Percentiles rank a stretch among this genome's conserved stretches.
These are phyloP conservation scores for Sporothrix brunneoviolacea DNA, from an alignment of 2,329 filamentous ascomycete genomes.

Conservation along the genomic window DNA sequence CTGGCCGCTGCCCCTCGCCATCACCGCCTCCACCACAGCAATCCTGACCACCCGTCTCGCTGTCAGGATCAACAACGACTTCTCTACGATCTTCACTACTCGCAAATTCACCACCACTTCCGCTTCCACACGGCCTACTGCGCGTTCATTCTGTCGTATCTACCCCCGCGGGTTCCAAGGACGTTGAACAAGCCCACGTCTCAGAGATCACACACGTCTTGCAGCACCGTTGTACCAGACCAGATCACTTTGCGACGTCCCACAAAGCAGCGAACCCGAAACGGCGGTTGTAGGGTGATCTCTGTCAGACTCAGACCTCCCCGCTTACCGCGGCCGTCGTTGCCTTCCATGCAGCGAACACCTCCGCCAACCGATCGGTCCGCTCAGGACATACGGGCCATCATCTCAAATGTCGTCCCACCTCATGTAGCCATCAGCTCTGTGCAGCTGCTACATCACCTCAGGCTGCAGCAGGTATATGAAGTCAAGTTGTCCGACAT, in stretches of 20 bases:
- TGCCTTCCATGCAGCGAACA: conserved; percentile 30
- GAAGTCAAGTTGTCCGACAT: conserved; percentile 36
- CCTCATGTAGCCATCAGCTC: conserved; percentile 28
- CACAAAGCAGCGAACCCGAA: conserved; percentile 13
- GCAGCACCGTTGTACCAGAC: conserved; percentile 6
- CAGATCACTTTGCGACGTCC: conserved; percentile 14
- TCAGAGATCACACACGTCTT: background rate
- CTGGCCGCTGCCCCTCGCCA: background rate
- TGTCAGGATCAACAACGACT: background rate
- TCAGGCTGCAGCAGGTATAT: conserved; percentile 36
- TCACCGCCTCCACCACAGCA: background rate
- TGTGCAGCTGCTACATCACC: conserved; percentile 26
- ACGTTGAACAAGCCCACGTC: background rate
- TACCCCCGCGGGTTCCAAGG: background rate
- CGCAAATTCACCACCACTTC: background rate
- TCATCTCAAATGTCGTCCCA: conserved; percentile 27
- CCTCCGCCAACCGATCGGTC: conserved; percentile 19
- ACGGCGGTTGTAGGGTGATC: conserved; percentile 10
- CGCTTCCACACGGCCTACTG: background rate
- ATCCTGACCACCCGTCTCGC: background rate
- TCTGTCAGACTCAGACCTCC: conserved; percentile 13
- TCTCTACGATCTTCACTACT: background rate
- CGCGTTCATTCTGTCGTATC: background rate
- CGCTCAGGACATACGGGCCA: conserved; percentile 28
- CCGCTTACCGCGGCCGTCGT: background rate